Conservation (phyloP, 225 moss, liverwort and hornwort genomes). For the Sphagnum tenellum region DNA sequence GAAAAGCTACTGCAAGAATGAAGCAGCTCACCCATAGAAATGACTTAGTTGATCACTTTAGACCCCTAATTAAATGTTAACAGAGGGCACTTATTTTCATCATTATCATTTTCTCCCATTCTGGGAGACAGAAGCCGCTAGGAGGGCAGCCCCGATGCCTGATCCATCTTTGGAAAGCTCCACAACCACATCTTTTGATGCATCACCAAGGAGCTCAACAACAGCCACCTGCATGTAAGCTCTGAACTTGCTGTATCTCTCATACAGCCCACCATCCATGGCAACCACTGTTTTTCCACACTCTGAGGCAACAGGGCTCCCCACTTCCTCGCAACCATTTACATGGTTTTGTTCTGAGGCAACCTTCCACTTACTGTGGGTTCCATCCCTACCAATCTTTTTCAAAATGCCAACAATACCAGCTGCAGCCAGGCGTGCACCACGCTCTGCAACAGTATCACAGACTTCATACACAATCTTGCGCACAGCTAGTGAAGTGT, state of each 20-base stretch:
- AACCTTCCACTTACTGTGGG: not conserved
- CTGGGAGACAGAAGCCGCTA: slow-evolving; percentile 69
- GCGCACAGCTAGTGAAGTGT: slow-evolving; percentile 53
- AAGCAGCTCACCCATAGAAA: not conserved
- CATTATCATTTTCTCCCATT: slow-evolving; percentile 21
- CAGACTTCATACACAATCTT: slow-evolving; percentile 76
- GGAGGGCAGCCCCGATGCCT: slow-evolving; percentile 81
- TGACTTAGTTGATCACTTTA: not conserved
- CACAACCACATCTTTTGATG: slow-evolving; percentile 55
- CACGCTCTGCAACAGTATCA: slow-evolving; percentile 77
- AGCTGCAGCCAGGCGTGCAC: slow-evolving; percentile 74
- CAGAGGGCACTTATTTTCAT: not conserved
- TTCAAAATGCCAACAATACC: slow-evolving; percentile 86
- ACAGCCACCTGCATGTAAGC: slow-evolving; percentile 68
- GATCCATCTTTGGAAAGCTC: slow-evolving; percentile 88
- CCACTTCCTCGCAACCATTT: slow-evolving; percentile 21
- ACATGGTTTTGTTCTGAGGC: slow-evolving; percentile 18
- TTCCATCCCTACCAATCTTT: slow-evolving; percentile 51
- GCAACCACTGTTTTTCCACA: slow-evolving; percentile 65
- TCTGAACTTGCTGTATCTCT: slow-evolving; percentile 69
- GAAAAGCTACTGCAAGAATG: not conserved
- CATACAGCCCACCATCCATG: slow-evolving; percentile 87
- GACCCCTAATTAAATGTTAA: not conserved
- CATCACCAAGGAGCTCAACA: slow-evolving; percentile 63
- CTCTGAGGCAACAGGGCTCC: slow-evolving; percentile 8